Conservation (phyloP, 2,329 filamentous ascomycete species). For the Xylariaceae sp. region DNA sequence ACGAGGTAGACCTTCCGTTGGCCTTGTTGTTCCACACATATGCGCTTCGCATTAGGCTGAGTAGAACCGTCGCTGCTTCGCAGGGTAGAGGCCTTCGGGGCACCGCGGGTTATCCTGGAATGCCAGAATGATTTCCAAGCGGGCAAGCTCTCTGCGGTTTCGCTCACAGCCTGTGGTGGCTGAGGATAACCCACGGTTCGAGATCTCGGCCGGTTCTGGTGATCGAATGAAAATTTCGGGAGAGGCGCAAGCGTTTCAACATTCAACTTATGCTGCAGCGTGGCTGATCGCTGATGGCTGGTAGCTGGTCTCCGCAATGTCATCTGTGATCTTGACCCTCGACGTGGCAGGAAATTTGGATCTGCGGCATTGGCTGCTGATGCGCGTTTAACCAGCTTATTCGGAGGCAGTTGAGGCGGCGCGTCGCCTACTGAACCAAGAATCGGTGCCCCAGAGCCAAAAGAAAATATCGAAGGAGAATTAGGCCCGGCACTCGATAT, state of each 20-base stretch:
- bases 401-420: slow-evolving; percentile 52
- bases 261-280: slow-evolving; percentile 50
- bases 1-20: slow-evolving; percentile 34
- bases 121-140: slow-evolving; percentile 58
- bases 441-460: slow-evolving; percentile 64
- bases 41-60: slow-evolving; percentile 22
- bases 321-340: slow-evolving; percentile 56
- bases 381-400: slow-evolving; percentile 74
- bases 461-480: slow-evolving; percentile 63
- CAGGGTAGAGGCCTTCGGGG: slow-evolving; percentile 17
- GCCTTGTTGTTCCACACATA: slow-evolving; percentile 29
- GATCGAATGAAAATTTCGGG: slow-evolving; percentile 28
- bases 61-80: slow-evolving; percentile 23
- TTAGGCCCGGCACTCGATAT: slow-evolving; percentile 62
- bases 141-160: slow-evolving; percentile 12
- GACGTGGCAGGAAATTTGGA: slow-evolving; percentile 38
- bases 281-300: slow-evolving; percentile 72
- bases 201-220: slow-evolving; percentile 28
- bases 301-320: slow-evolving; percentile 70
- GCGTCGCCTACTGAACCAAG: slow-evolving; percentile 37
- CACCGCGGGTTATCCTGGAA: slow-evolving; percentile 27
- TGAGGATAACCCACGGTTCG: slow-evolving; percentile 20
- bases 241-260: slow-evolving; percentile 18
- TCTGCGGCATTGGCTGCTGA: slow-evolving; percentile 49
- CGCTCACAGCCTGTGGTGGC: slow-evolving; percentile 8